Evolutionary conservation across 2,329 filamentous ascomycete species (phyloP).

Genomic region (Ceratocystis diversiconidia): DNA sequence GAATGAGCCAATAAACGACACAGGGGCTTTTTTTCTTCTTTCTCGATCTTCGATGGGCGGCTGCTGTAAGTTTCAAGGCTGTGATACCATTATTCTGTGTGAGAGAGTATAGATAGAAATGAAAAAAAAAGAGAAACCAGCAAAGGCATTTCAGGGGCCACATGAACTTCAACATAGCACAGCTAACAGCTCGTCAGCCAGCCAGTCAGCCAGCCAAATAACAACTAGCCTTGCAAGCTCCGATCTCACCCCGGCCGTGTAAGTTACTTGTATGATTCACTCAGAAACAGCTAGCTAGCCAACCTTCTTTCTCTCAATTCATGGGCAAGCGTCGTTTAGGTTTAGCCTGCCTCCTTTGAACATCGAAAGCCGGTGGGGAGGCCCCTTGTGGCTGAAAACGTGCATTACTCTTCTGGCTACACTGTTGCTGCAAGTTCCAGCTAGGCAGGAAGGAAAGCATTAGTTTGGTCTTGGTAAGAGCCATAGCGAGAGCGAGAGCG

Average conservation of each 20-base stretch:
- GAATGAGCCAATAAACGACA: neutral
- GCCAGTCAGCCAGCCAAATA: no score
- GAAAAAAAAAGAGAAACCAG: neutral
- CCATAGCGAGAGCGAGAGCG: neutral
- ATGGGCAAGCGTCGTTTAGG: constrained; percentile 3
- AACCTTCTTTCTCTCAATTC: constrained; percentile 1
- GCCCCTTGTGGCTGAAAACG: constrained; percentile 1
- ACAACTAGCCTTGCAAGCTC: neutral
- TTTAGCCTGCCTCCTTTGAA: neutral
- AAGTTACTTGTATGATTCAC: neutral
- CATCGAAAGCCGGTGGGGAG: neutral
- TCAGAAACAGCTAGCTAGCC: constrained; percentile 3
- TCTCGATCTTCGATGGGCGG: no score
- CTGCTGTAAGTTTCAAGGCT: no score
- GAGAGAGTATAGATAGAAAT: neutral
- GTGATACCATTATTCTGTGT: no score
- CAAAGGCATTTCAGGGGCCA: neutral
- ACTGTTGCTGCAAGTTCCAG: neutral
- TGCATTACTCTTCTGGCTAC: neutral
- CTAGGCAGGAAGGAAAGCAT: neutral
- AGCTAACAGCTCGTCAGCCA: no score
- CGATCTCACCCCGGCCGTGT: neutral
- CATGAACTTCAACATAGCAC: neutral
- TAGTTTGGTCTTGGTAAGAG: neutral
- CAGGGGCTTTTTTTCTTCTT: neutral